A percentile compares a stretch with the other conserved stretches of the same genome.
These are phyloP conservation scores for Naganishia cerealis DNA, from an alignment of 1,284 basidiomycete genomes.

Conservation along the genomic window DNA sequence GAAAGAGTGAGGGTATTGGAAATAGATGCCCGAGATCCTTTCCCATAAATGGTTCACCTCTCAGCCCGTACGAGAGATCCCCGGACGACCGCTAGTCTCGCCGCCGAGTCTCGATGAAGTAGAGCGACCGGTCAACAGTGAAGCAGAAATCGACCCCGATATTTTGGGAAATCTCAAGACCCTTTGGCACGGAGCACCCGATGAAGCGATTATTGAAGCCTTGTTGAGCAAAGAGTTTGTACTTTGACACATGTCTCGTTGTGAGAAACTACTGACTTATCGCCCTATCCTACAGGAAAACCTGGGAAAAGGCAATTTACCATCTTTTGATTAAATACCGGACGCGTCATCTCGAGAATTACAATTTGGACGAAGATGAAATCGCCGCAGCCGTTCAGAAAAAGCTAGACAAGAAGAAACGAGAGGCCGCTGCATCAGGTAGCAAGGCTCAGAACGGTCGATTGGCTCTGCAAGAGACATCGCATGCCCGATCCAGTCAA, in stretches of 20 bases:
- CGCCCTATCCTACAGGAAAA: slow-evolving; percentile 63
- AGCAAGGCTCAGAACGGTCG: slow-evolving; percentile 10
- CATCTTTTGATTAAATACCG: slow-evolving; percentile 79
- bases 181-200: slow-evolving; percentile 77
- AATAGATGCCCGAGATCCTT: slow-evolving; percentile 77
- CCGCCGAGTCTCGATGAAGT: slow-evolving; percentile 71
- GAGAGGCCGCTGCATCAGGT: background rate
- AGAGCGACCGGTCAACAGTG: slow-evolving; percentile 64
- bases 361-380: slow-evolving; percentile 60
- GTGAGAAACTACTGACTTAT: slow-evolving; percentile 47
- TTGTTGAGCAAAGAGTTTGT: slow-evolving; percentile 60
- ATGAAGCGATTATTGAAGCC: slow-evolving; percentile 69
- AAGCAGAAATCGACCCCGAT: slow-evolving; percentile 75
- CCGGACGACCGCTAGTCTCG: slow-evolving; percentile 60
- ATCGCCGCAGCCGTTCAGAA: slow-evolving; percentile 40
- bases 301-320: slow-evolving; percentile 92
- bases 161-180: slow-evolving; percentile 88
- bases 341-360: slow-evolving; percentile 66
- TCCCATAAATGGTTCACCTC: slow-evolving; percentile 84
- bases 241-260: background rate
- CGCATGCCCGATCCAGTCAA: slow-evolving; percentile 34
- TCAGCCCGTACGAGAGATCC: slow-evolving; percentile 60
- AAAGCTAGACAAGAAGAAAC: slow-evolving; percentile 16
- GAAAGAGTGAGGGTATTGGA: background rate
- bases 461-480: slow-evolving; percentile 20